Evolutionary conservation across 129 eudicot genomes (phyloP).

Genomic region (Gnaphalium uliginosum): DNA sequence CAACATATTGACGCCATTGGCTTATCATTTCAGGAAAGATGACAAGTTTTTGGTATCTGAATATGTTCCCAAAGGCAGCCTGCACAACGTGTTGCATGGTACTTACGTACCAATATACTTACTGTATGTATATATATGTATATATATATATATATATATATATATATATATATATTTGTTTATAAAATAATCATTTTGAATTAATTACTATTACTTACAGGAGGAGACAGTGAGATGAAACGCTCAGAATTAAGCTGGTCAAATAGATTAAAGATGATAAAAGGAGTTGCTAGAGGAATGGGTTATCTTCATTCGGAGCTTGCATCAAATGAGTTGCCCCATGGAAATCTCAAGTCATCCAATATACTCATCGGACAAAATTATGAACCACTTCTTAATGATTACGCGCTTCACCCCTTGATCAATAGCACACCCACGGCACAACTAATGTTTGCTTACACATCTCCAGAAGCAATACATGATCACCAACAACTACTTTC

Average conservation of each 20-base stretch:
- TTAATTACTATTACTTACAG: not conserved
- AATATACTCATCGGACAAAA: conserved; percentile 51
- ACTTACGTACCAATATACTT: conserved; percentile 16
- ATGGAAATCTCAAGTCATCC: conserved; percentile 82
- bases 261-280: conserved; percentile 59
- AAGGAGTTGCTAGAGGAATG: conserved; percentile 70
- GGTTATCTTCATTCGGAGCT: conserved; percentile 59
- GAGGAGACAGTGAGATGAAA: conserved; percentile 55
- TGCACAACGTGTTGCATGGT: conserved; percentile 69
- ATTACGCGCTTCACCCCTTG: conserved; percentile 53
- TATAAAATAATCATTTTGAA: too few species aligned
- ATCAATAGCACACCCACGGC: conserved; percentile 41
- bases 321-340: conserved; percentile 59
- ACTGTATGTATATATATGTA: not conserved
- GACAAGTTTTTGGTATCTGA: conserved; percentile 73
- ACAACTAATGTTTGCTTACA: conserved; percentile 50
- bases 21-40: conserved; percentile 70
- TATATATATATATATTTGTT: not conserved
- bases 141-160: not conserved
- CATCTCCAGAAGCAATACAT: conserved; percentile 62
- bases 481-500: conserved; percentile 27
- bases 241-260: conserved; percentile 66
- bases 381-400: conserved; percentile 64
- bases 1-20: conserved; percentile 65
- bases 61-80: conserved; percentile 66